phyloP scores from a whole-genome alignment of 2,329 filamentous ascomycete species.

The Whalleya microplaca region DNA sequence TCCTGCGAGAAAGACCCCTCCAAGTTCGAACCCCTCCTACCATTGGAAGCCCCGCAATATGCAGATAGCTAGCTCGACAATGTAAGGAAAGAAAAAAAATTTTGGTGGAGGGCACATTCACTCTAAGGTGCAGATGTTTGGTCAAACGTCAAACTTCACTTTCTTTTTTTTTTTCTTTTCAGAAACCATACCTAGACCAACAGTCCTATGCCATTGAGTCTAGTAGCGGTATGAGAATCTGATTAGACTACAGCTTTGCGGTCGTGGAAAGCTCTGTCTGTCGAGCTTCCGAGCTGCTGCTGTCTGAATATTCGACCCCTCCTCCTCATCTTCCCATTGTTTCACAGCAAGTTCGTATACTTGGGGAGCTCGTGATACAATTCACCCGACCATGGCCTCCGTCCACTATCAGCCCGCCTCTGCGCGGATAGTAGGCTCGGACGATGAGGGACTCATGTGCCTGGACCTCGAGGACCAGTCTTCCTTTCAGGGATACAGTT shows the following conservation, averaged over 20 bases:
- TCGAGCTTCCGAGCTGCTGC: constrained; percentile 31
- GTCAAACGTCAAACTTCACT: constrained; percentile 6
- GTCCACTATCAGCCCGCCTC: constrained; percentile 60
- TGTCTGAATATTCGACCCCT: constrained; percentile 4
- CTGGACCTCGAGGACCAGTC: constrained; percentile 93
- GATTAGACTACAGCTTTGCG: constrained; percentile 22
- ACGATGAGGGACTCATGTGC: constrained; percentile 70
- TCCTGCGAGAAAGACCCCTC: not conserved
- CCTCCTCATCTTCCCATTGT: not conserved
- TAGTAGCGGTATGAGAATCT: constrained; percentile 26
- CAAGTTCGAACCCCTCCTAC: not conserved
- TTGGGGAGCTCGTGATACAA: not conserved
- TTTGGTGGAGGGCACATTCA: constrained; percentile 16
- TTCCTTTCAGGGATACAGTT: constrained; percentile 92
- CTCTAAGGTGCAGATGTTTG: constrained; percentile 9
- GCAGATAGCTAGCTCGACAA: constrained; percentile 16
- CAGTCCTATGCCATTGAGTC: constrained; percentile 1
- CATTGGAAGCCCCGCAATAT: constrained; percentile 12
- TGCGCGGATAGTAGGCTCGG: constrained; percentile 56
- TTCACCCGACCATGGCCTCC: constrained; percentile 39
- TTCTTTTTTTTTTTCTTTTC: too few relatives aligned
- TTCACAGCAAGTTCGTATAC: not conserved
- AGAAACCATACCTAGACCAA: not conserved
- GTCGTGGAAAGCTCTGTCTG: constrained; percentile 30
- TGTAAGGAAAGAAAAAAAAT: constrained; percentile 11